Base-by-base conservation (phyloP, 345 rosid species). In the Citrus reticulata region DNA sequence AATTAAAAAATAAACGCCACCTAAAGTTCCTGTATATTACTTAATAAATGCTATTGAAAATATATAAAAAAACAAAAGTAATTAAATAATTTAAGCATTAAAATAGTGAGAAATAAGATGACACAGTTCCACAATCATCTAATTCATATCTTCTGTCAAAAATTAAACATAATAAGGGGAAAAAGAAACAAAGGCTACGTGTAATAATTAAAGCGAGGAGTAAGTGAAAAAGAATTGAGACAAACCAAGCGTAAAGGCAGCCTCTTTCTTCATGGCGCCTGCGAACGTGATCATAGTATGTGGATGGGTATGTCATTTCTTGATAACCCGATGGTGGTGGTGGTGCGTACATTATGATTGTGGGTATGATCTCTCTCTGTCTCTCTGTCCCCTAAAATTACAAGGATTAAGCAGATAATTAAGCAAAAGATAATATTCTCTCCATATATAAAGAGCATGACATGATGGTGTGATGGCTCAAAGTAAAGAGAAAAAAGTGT, bases 171-270 rank as follows among this genome's bases (percentile, higher is more conserved):
- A 35, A 20, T 34, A 9, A 66, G 9, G 25, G 25, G 4, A 62
- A 17, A 7, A 32, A 40, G 71, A 51, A 51, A 30, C 9, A 20
- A 59, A 70, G 40, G 69, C 54, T 34, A 68, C 57, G 9, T 27
- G 25, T n/a, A 17, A 59, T 16, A 25, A 58, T 32, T 59, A 35
- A 20, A 9, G 51, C 51, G 17, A 46, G 51, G 1, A 13, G 51
- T 10, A 29, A 42, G 6, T 5, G 39, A 32, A 65, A 17, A 29
- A 27, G 51, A 1, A 46, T 4, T 4, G 35, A 29, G 63, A 82
- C 83, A 34, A 37, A 85, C 84, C 84, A 82, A 54, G 85, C 85
- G 81, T 86, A 79, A 32, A 82, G 83, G 74, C 78, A 73, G 69
- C 87, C 87, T 34, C 60, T 87, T 25, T 83, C 80, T 59, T 78